These are phyloP conservation scores for Russula abietina DNA, from an alignment of 768 basidiomycete genomes.

Conservation along the genomic window DNA sequence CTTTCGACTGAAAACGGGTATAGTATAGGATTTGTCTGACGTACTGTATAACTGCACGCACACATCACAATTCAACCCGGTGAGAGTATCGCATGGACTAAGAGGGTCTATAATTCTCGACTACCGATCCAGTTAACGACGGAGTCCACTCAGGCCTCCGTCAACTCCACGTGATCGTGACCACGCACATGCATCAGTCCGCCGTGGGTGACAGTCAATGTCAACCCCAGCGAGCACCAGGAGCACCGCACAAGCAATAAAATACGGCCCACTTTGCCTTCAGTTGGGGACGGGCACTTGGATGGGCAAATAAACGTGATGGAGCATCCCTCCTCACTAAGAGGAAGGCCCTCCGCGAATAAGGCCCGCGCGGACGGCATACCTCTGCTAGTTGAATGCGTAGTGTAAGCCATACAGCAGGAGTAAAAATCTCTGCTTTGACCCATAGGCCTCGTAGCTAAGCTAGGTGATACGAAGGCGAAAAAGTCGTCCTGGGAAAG, in stretches of 20 bases:
- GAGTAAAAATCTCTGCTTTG: constrained; percentile 75
- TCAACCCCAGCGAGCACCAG: no score
- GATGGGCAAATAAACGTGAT: constrained; percentile 42
- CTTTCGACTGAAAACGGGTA: no score
- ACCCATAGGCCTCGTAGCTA: constrained; percentile 61
- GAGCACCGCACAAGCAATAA: no score
- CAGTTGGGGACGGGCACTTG: not conserved
- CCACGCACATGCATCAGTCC: constrained; percentile 41
- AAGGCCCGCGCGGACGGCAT: constrained; percentile 81
- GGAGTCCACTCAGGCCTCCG: not conserved
- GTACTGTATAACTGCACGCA: no score
- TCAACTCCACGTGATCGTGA: not conserved
- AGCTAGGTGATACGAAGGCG: no score
- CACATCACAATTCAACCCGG: not conserved
- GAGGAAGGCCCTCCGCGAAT: constrained; percentile 81
- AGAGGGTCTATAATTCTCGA: not conserved
- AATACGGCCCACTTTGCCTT: not conserved
- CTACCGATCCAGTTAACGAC: not conserved
- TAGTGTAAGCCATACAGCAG: constrained; percentile 75
- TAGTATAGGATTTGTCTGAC: no score
- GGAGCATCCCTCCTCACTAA: constrained; percentile 87
- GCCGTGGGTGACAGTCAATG: constrained; percentile 28
- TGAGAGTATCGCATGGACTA: no score
- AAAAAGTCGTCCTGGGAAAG: no score
- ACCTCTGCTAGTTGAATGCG: constrained; percentile 70